Conservation (phyloP, 208 protist species). For the Wallacemonas collosoma region DNA sequence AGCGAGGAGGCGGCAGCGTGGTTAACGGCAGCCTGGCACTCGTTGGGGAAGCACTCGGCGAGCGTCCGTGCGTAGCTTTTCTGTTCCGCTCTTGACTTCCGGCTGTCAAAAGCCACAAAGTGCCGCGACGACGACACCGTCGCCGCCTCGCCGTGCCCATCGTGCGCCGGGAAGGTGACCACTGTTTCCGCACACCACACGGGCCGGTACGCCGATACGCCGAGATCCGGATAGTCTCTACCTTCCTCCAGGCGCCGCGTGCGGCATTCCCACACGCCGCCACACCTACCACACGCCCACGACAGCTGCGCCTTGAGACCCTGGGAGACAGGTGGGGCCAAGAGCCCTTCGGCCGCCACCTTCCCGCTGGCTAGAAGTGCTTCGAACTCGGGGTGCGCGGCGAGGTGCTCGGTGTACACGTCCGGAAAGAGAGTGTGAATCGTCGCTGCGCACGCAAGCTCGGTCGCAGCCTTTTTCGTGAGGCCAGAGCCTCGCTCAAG, state of each 20-base stretch:
- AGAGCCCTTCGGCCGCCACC: constrained; percentile 23
- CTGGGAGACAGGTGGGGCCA: constrained; percentile 39
- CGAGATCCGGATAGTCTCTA: constrained; percentile 39
- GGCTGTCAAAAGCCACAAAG: constrained; percentile 37
- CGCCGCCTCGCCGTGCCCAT: background rate
- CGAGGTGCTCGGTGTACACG: constrained; percentile 65
- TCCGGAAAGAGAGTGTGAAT: constrained; percentile 60
- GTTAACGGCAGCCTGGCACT: constrained; percentile 37
- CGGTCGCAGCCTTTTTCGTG: constrained; percentile 34
- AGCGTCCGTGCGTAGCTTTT: constrained; percentile 31
- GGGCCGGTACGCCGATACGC: constrained; percentile 23
- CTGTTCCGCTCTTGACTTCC: constrained; percentile 67
- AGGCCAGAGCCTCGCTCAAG: constrained; percentile 34
- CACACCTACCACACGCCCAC: constrained; percentile 42
- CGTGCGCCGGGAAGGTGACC: constrained; percentile 20
- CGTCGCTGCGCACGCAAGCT: constrained; percentile 43
- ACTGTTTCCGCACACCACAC: constrained; percentile 24
- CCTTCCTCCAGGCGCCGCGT: constrained; percentile 34
- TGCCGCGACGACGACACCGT: background rate
- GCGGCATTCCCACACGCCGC: constrained; percentile 26
- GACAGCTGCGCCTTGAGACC: constrained; percentile 46
- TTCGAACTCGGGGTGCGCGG: constrained; percentile 52
- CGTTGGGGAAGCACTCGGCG: constrained; percentile 36
- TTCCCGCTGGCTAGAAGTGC: constrained; percentile 40
- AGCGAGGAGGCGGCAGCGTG: constrained; percentile 41